Percentiles rank a stretch among this genome's conserved stretches.
Evolutionary conservation across 805 yeast genomes (phyloP).

Genomic region (Ogataea nakhonphanomensis): DNA sequence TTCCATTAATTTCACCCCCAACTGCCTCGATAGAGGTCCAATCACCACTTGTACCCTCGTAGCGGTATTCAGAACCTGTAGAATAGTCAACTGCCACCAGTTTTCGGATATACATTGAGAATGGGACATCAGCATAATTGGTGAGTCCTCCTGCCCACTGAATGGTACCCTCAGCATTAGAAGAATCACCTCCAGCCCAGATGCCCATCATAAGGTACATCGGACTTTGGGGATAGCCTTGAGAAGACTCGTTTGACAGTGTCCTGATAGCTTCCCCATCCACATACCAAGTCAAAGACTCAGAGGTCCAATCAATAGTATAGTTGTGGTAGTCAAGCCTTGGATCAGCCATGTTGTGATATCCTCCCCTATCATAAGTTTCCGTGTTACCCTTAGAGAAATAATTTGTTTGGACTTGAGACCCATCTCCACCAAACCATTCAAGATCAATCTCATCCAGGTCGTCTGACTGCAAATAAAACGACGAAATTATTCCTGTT

Average conservation of each 20-base stretch:
- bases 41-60: slow-evolving; percentile 52
- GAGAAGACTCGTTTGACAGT: slow-evolving; percentile 45
- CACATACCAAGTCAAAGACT: slow-evolving; percentile 61
- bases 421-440: slow-evolving; percentile 77
- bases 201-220: slow-evolving; percentile 67
- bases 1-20: slow-evolving; percentile 61
- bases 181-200: slow-evolving; percentile 82
- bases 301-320: slow-evolving; percentile 79
- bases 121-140: slow-evolving; percentile 64
- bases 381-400: slow-evolving; percentile 78
- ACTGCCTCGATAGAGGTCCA: slow-evolving; percentile 58
- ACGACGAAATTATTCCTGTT: slow-evolving; percentile 73
- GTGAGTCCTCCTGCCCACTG: slow-evolving; percentile 82
- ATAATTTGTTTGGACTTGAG: slow-evolving; percentile 73
- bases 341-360: slow-evolving; percentile 58
- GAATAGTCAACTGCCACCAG: slow-evolving; percentile 69
- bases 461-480: slow-evolving; percentile 79
- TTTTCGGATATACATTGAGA: slow-evolving; percentile 58
- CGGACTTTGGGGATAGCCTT: slow-evolving; percentile 91
- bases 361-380: slow-evolving; percentile 77
- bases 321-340: slow-evolving; percentile 65
- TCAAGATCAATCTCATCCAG: slow-evolving; percentile 88
- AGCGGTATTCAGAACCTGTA: slow-evolving; percentile 55
- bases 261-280: slow-evolving; percentile 72
- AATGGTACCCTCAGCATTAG: slow-evolving; percentile 63